Conservation (phyloP, 2,329 filamentous ascomycete genomes). For the Fusarium kyushuense region DNA sequence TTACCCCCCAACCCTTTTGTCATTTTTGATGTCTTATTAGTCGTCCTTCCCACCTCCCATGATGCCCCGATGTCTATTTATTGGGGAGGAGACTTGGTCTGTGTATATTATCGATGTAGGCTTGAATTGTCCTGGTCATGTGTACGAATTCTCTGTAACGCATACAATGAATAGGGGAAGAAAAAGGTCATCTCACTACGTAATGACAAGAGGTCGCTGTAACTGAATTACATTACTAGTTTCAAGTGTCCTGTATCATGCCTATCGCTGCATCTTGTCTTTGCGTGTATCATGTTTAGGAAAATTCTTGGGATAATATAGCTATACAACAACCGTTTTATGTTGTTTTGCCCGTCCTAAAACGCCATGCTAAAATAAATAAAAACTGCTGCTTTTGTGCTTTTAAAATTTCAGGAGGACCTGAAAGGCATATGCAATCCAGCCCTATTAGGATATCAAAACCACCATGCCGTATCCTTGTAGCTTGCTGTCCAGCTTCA, state of each 20-base stretch:
- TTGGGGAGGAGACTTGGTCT: constrained; percentile 23
- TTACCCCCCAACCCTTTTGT: constrained; percentile 32
- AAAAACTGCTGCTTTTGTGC: constrained; percentile 19
- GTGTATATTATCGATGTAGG: constrained; percentile 49
- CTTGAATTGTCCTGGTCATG: constrained; percentile 32
- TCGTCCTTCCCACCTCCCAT: constrained; percentile 42
- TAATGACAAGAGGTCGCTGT: neutral
- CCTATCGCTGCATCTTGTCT: constrained; percentile 4
- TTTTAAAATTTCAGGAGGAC: constrained; percentile 5
- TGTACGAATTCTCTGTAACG: constrained; percentile 34
- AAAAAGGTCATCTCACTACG: constrained; percentile 21
- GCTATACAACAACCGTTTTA: constrained; percentile 13
- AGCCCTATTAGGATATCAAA: neutral
- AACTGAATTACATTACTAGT: neutral
- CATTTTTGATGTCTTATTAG: constrained; percentile 50
- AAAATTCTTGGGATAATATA: constrained; percentile 14
- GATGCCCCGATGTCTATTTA: constrained; percentile 32
- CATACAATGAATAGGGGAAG: constrained; percentile 26
- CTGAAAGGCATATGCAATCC: neutral
- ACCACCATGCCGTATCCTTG: neutral
- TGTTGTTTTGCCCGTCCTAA: constrained; percentile 26
- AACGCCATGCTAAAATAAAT: constrained; percentile 41
- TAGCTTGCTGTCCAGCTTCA: constrained; percentile 17
- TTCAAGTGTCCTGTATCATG: neutral
- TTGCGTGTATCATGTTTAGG: constrained; percentile 15